Percentiles rank a stretch among this genome's conserved stretches.
These are phyloP conservation scores for Metschnikowia chrysomelidarum DNA, from an alignment of 805 yeast species.

Conservation along the genomic window DNA sequence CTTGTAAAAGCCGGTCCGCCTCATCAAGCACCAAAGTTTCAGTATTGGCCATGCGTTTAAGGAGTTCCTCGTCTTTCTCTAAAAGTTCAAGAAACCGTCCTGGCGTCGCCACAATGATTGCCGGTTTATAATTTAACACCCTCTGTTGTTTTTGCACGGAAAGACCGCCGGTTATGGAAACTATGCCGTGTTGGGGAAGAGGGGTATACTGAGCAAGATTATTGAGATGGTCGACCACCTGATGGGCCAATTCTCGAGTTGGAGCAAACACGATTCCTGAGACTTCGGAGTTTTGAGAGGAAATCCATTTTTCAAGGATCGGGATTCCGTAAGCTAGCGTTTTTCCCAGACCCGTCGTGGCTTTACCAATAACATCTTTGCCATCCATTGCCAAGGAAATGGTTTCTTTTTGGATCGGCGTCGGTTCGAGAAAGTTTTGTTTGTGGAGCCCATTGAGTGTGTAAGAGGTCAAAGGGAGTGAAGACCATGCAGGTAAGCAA, in stretches of 20 bases:
- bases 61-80: conserved; percentile 54
- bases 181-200: conserved; percentile 53
- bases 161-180: conserved; percentile 90
- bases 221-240: conserved; percentile 79
- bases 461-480: conserved; percentile 47
- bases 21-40: conserved; percentile 78
- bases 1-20: conserved; percentile 92
- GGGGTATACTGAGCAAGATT: conserved; percentile 52
- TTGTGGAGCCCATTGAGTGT: conserved; percentile 60
- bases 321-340: conserved; percentile 96
- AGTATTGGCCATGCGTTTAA: conserved; percentile 42
- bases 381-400: conserved; percentile 75
- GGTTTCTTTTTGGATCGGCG: conserved; percentile 75
- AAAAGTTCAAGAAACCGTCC: conserved; percentile 86
- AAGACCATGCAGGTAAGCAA: conserved; percentile 64
- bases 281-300: conserved; percentile 1
- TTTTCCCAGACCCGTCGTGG: conserved; percentile 97
- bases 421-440: conserved; percentile 65
- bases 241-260: conserved; percentile 94
- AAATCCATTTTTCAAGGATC: conserved; percentile 66
- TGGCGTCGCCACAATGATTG: conserved; percentile 89
- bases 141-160: conserved; percentile 93
- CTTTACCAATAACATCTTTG: conserved; percentile 88
- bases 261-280: conserved; percentile 87
- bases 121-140: conserved; percentile 68